Percentiles rank a stretch among this genome's conserved stretches.
phyloP scores from a whole-genome alignment of 2,329 filamentous ascomycete genomes.

The Phyllosticta capitalensis region DNA sequence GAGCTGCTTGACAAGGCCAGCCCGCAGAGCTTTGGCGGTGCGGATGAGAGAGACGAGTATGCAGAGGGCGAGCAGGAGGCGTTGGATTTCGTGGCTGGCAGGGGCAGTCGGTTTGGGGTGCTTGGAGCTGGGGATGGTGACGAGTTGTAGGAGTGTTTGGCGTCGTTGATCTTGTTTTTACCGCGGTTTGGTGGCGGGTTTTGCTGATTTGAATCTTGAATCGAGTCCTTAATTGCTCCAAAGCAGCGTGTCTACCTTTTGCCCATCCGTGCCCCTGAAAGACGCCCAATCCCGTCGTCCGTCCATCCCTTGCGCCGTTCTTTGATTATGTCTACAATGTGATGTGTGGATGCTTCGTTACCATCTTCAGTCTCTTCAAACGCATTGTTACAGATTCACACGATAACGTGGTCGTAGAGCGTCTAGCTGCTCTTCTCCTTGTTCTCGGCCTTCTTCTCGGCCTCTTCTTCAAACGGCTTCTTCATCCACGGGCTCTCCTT shows the following conservation, averaged over 20 bases:
- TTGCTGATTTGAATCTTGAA: not conserved
- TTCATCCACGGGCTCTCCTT: constrained; percentile 1
- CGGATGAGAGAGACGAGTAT: not conserved
- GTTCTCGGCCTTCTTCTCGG: not conserved
- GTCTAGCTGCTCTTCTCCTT: not conserved
- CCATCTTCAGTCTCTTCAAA: not conserved
- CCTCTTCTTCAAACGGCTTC: not conserved
- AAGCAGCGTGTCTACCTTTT: not conserved
- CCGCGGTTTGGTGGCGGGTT: not conserved
- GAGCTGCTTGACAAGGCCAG: constrained; percentile 39
- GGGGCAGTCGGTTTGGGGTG: not conserved
- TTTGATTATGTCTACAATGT: not conserved
- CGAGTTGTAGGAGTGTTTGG: not conserved
- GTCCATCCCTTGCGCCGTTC: not conserved
- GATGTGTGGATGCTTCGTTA: not conserved
- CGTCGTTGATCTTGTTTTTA: not conserved
- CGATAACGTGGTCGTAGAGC: not conserved
- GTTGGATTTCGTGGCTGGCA: not conserved
- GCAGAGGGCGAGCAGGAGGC: not conserved
- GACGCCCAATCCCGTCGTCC: not conserved
- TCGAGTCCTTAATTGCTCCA: not conserved
- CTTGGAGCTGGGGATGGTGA: not conserved
- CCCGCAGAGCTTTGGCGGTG: not conserved
- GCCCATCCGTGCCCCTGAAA: not conserved
- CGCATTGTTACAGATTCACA: not conserved